Percentiles rank a stretch among this genome's conserved stretches.
These are phyloP conservation scores for Leccinum ochraceum DNA, from an alignment of 768 basidiomycete species.

Conservation along the genomic window DNA sequence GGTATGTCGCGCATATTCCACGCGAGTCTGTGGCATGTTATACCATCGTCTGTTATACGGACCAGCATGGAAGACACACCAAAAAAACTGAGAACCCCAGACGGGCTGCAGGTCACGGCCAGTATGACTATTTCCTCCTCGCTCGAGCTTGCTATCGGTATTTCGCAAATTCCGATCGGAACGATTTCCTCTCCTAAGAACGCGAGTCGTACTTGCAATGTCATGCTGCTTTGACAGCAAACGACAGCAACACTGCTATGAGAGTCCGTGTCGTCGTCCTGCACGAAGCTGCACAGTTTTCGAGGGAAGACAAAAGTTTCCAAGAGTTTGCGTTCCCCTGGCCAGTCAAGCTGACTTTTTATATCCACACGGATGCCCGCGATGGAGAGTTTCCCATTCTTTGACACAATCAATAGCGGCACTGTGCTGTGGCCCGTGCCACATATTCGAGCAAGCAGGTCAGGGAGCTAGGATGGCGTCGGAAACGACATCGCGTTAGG, in stretches of 20 bases:
- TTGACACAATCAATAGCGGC: constrained; percentile 35
- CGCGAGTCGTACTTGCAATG: constrained; percentile 25
- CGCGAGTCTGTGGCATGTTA: constrained; percentile 38
- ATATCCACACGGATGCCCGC: constrained; percentile 30
- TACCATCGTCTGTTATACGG: neutral
- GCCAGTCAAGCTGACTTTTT: constrained; percentile 27
- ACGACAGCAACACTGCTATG: constrained; percentile 17
- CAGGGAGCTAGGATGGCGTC: constrained; percentile 41
- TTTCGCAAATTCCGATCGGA: constrained; percentile 21
- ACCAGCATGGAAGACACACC: constrained; percentile 36
- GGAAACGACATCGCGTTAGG: constrained; percentile 4
- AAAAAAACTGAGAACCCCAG: constrained; percentile 52
- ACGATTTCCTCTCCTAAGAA: constrained; percentile 22
- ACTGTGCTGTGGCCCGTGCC: constrained; percentile 30
- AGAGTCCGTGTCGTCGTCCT: constrained; percentile 13
- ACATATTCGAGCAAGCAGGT: constrained; percentile 41
- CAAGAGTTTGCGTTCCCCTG: constrained; percentile 29
- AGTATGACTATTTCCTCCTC: neutral
- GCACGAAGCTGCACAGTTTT: constrained; percentile 31
- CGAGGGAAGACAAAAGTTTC: constrained; percentile 34
- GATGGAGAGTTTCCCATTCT: constrained; percentile 36
- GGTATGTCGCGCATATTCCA: constrained; percentile 44
- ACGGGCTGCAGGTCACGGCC: constrained; percentile 37
- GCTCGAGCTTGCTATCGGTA: constrained; percentile 17
- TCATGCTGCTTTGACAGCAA: constrained; percentile 22